phyloP scores from a whole-genome alignment of 495 filamentous ascomycete genomes.

The Penicillium chermesinum region DNA sequence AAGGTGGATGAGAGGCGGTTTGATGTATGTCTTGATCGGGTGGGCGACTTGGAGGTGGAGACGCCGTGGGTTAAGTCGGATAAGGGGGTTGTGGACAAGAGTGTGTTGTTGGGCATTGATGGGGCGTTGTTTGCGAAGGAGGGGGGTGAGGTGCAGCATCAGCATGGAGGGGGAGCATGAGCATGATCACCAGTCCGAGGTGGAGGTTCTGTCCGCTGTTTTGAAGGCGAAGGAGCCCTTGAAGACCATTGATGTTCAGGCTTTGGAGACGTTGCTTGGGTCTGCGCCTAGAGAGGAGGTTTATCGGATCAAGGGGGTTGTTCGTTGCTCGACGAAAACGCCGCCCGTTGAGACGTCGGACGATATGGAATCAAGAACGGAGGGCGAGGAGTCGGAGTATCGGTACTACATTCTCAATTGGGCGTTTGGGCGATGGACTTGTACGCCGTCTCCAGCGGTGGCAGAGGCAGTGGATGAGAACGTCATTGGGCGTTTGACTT shows the following conservation, averaged over 20 bases:
- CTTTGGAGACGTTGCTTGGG: conserved; percentile 61
- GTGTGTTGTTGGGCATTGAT: conserved; percentile 83
- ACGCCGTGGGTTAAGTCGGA: conserved; percentile 76
- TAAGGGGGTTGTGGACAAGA: conserved; percentile 65
- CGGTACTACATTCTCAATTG: conserved; percentile 82
- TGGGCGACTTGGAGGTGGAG: conserved; percentile 82
- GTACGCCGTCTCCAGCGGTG: conserved; percentile 54
- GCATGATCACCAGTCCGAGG: conserved; percentile 68
- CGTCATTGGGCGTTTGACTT: conserved; percentile 65
- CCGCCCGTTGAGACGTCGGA: conserved; percentile 57
- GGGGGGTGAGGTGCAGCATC: conserved; percentile 6
- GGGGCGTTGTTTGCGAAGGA: conserved; percentile 64
- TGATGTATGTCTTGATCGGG: conserved; percentile 75
- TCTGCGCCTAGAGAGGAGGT: conserved; percentile 82
- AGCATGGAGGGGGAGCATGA: conserved; percentile 19
- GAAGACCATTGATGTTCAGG: conserved; percentile 54
- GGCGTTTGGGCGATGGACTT: conserved; percentile 95
- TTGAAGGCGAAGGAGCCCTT: conserved; percentile 40
- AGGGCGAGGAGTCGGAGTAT: conserved; percentile 3
- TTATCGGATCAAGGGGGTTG: conserved; percentile 89
- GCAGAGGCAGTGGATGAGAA: conserved; percentile 35
- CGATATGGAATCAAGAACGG: conserved; percentile 14
- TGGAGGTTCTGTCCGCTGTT: conserved; percentile 79
- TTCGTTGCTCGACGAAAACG: conserved; percentile 49
- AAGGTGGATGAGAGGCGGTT: conserved; percentile 60